phyloP scores from a whole-genome alignment of 1,284 basidiomycete species.

The Schizopora paradoxa region DNA sequence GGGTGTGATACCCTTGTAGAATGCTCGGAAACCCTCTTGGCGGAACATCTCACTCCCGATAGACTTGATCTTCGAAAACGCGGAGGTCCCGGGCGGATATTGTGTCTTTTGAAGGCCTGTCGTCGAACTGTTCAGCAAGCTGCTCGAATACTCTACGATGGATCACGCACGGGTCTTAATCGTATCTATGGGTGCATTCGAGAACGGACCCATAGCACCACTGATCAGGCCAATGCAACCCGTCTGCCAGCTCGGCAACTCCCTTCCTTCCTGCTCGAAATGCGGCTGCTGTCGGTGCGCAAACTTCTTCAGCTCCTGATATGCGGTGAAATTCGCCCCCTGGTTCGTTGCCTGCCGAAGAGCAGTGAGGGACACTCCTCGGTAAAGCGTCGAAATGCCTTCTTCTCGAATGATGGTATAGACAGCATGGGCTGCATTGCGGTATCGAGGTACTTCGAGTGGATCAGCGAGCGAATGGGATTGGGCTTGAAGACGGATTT shows the following conservation, averaged over 20 bases:
- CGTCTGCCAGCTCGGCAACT: conserved; percentile 92
- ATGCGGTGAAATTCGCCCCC: conserved; percentile 97
- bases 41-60: conserved; percentile 93
- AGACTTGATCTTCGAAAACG: conserved; percentile 68
- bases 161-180: conserved; percentile 82
- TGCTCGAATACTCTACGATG: background rate
- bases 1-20: conserved; percentile 98
- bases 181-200: conserved; percentile 96
- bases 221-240: conserved; percentile 93
- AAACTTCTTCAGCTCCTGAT: conserved; percentile 91
- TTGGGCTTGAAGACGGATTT: conserved; percentile 97
- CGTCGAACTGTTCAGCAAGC: conserved; percentile 16
- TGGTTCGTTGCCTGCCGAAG: conserved; percentile 98
- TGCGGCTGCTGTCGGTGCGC: conserved; percentile 77
- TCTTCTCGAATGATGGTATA: conserved; percentile 96
- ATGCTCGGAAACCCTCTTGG: conserved; percentile 83
- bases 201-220: conserved; percentile 96
- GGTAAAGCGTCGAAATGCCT: conserved; percentile 81
- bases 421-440: conserved; percentile 95
- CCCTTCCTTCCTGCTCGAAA: conserved; percentile 52
- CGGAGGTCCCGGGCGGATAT: conserved; percentile 72
- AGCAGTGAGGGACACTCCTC: conserved; percentile 91
- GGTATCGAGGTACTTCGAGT: conserved; percentile 88
- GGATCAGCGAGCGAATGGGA: conserved; percentile 97
- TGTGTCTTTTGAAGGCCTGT: conserved; percentile 82